A percentile compares a stretch with the other conserved stretches of the same genome.
These are phyloP conservation scores for Holtermanniella nyarrowii DNA, from an alignment of 768 basidiomycete species.

Conservation along the genomic window DNA sequence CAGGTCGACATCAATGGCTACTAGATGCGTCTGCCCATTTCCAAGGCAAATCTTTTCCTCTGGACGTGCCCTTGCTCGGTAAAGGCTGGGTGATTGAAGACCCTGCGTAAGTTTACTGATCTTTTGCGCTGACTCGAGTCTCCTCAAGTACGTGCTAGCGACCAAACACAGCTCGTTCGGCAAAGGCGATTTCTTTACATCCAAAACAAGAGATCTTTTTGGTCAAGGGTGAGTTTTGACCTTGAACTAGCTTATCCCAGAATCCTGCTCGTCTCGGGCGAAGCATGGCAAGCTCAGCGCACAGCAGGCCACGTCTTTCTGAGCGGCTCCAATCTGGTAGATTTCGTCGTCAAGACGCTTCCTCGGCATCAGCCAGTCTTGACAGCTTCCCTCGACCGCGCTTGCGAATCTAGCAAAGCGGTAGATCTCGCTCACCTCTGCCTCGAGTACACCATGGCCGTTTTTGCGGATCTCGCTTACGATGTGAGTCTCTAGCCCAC, in stretches of 20 bases:
- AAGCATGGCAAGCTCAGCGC: conserved; percentile 17
- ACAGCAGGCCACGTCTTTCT: conserved; percentile 16
- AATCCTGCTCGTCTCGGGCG: conserved; percentile 16
- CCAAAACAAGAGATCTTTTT: conserved; percentile 15
- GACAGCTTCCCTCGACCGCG: conserved; percentile 1
- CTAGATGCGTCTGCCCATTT: conserved; percentile 5
- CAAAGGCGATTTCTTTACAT: conserved; percentile 12
- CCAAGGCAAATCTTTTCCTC: conserved; percentile 5
- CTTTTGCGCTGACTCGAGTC: conserved; percentile 1
- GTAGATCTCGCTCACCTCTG: conserved; percentile 15
- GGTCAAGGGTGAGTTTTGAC: conserved; percentile 12
- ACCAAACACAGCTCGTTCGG: conserved; percentile 14
- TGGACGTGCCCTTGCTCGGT: conserved; percentile 10
- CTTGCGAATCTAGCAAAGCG: conserved; percentile 1
- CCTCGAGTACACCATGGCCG: conserved; percentile 13
- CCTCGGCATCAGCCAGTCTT: conserved; percentile 12
- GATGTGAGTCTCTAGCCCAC: conserved; percentile 10
- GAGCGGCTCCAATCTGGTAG: conserved; percentile 5
- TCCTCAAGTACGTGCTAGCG: conserved; percentile 17
- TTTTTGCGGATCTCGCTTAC: conserved; percentile 25
- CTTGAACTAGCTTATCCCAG: conserved; percentile 3
- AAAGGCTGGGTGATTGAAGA: conserved; percentile 14
- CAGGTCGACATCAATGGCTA: conserved; percentile 14
- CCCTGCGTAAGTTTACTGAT: conserved; percentile 18
- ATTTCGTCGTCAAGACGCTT: conserved; percentile 10